Evolutionary conservation across 192 early-diverging fungal genomes (phyloP), one percentile per base, ranked within the genome.

Genomic region (Backusella circina): DNA sequence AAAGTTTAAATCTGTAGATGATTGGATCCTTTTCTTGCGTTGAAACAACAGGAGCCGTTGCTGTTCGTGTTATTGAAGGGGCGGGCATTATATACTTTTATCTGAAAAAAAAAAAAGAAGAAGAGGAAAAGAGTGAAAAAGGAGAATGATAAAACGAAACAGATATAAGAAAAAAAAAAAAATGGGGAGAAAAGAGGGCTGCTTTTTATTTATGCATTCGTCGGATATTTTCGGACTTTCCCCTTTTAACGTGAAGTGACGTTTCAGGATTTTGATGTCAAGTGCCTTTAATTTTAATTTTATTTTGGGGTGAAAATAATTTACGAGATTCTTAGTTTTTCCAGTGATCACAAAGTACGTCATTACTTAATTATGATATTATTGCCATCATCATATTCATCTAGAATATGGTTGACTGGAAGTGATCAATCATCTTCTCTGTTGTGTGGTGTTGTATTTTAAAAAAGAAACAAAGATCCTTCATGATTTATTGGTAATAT

Each of bases 161-260:
- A 51, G 26, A 21, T 10, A 57, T 9, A 12, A 57, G 54, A 57
- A 57, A 57, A 57, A 57, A 61, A 13, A 51, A 57, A 61, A 61
- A 61, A 5, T 18, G 54, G 54, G 54, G n/a, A 9, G 10, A 12
- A 57, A 57, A 57, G 10, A 23, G 26, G 21, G 54, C 23, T 3
- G 26, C 10, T 61, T 61, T 61, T 61, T 28, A 26, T 13, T 61
- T 28, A 61, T 61, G 54, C 54, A 61, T 61, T 61, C 23, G 54
- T 61, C 54, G 54, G 54, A 61, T 61, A 61, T 61, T 61, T 61
- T 61, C 54, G 54, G 54, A 61, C 54, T 61, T 61, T 61, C 54
- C 54, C 54, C 54, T 61, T 61, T 26, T 12, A 57, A 61, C 54
- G 23, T 61, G 26, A 28, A 61, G 54, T 61, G 54, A 61, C 54